Conservation (phyloP, 768 basidiomycete genomes). For the Termitomyces sp. region DNA sequence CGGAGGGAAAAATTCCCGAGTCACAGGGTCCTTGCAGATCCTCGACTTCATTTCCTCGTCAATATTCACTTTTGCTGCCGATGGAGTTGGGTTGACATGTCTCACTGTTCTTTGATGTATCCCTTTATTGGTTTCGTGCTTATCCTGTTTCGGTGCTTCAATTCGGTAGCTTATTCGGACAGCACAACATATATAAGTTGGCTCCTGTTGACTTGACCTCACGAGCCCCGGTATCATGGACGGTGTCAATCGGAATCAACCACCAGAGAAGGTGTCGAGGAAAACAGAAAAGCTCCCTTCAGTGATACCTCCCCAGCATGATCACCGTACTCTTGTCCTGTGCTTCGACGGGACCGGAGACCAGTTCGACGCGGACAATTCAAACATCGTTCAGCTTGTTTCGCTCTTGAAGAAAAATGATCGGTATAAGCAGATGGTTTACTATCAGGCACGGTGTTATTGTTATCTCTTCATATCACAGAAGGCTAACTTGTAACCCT, state of each 20-base stretch:
- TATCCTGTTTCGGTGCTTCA: background rate
- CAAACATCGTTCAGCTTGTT: conserved; percentile 49
- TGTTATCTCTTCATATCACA: background rate
- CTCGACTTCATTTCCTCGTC: background rate
- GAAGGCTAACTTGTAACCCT: background rate
- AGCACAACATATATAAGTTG: background rate
- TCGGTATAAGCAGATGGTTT: conserved; percentile 46
- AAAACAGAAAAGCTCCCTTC: conserved; percentile 15
- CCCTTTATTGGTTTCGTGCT: background rate
- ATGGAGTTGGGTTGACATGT: background rate
- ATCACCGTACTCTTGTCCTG: conserved; percentile 39
- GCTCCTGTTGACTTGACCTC: background rate
- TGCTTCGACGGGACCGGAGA: conserved; percentile 58
- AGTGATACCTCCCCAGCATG: conserved; percentile 37
- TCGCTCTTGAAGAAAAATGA: conserved; percentile 50
- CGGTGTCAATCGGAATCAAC: background rate
- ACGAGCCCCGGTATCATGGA: background rate
- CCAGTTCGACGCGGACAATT: conserved; percentile 48
- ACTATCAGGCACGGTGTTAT: conserved; percentile 40
- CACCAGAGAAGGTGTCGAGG: conserved; percentile 5
- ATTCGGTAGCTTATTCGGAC: background rate
- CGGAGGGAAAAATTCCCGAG: no score
- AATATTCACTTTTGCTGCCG: background rate
- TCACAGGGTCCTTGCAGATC: no score
- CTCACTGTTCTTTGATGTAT: background rate